Percentiles rank a stretch among this genome's conserved stretches.
Evolutionary conservation across 768 basidiomycete species (phyloP).

Genomic region (Hemileccinum rubropunctum): DNA sequence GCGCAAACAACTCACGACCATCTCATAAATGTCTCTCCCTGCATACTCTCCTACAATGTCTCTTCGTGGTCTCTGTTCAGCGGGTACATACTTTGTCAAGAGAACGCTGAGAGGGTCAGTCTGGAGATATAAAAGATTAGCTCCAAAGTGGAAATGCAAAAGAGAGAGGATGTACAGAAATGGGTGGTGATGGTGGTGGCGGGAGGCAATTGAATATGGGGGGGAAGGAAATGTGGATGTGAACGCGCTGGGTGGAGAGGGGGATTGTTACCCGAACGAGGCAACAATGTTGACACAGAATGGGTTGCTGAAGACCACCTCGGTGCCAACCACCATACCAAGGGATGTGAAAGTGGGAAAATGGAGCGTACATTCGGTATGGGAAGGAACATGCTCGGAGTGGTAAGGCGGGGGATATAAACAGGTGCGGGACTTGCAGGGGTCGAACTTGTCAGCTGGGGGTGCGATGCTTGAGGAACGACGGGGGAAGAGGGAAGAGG

Average conservation of each 20-base stretch:
- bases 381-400: slow-evolving; percentile 82
- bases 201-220: slow-evolving; percentile 1
- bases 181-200: slow-evolving; percentile 1
- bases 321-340: slow-evolving; percentile 58
- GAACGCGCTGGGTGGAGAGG: not conserved
- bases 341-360: slow-evolving; percentile 43
- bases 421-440: slow-evolving; percentile 29
- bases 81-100: slow-evolving; percentile 80
- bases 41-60: slow-evolving; percentile 76
- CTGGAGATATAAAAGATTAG: slow-evolving; percentile 36
- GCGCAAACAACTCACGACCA: slow-evolving; percentile 61
- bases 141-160: not conserved
- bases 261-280: not conserved
- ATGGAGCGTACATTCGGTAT: slow-evolving; percentile 78
- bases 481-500: slow-evolving; percentile 35
- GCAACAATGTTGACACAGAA: slow-evolving; percentile 35
- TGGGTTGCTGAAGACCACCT: slow-evolving; percentile 31
- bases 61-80: slow-evolving; percentile 69
- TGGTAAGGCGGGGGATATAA: slow-evolving; percentile 65
- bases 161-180: slow-evolving; percentile 2
- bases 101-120: slow-evolving; percentile 82
- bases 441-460: slow-evolving; percentile 11
- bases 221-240: slow-evolving; percentile 1
- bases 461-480: slow-evolving; percentile 33
- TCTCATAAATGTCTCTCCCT: slow-evolving; percentile 66